A percentile compares a stretch with the other conserved stretches of the same genome.
These are phyloP conservation scores for Suillus discolor DNA, from an alignment of 768 basidiomycete genomes.

Conservation along the genomic window DNA sequence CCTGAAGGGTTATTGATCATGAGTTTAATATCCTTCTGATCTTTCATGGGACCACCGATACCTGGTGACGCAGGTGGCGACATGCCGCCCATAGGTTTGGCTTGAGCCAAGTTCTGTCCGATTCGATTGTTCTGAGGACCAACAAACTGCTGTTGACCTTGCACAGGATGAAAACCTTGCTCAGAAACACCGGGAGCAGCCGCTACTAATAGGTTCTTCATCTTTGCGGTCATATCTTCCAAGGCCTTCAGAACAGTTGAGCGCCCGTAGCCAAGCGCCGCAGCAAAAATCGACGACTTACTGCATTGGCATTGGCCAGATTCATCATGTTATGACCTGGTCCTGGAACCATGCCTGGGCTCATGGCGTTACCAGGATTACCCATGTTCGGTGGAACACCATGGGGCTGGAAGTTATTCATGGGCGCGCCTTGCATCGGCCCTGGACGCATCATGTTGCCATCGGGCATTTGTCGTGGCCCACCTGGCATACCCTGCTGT, in stretches of 20 bases:
- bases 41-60: constrained; percentile 33
- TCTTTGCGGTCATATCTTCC: constrained; percentile 39
- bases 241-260: constrained; percentile 23
- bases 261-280: not conserved
- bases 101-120: constrained; percentile 30
- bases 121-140: constrained; percentile 33
- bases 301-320: constrained; percentile 32
- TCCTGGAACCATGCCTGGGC: constrained; percentile 38
- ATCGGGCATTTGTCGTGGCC: constrained; percentile 40
- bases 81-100: constrained; percentile 47
- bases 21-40: constrained; percentile 38
- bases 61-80: constrained; percentile 57
- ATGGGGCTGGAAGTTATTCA: constrained; percentile 36
- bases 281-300: constrained; percentile 14
- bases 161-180: constrained; percentile 41
- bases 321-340: constrained; percentile 34
- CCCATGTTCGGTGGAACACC: constrained; percentile 30
- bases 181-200: constrained; percentile 39
- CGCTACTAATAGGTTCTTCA: constrained; percentile 32
- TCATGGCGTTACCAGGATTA: constrained; percentile 36
- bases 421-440: constrained; percentile 33
- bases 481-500: constrained; percentile 38
- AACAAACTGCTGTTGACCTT: constrained; percentile 37
- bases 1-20: constrained; percentile 31
- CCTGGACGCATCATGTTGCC: constrained; percentile 42